A percentile compares a stretch with the other conserved stretches of the same genome.
Evolutionary conservation across 108 stramenopile genomes (phyloP).

Genomic region (Pseudonitzschia pungens): DNA sequence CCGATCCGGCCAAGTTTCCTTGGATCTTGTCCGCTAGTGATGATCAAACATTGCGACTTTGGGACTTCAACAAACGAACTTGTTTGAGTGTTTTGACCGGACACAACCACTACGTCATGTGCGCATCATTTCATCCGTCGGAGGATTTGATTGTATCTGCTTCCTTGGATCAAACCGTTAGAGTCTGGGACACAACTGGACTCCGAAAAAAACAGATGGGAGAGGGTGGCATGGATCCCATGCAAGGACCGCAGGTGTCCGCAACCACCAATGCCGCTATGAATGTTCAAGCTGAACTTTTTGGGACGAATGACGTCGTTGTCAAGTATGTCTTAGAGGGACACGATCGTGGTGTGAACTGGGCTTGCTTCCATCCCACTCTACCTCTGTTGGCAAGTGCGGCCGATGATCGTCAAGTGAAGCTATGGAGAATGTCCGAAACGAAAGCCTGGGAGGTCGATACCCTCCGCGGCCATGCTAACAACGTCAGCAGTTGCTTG

Average conservation of each 20-base stretch:
- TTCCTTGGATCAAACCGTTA: constrained; percentile 97
- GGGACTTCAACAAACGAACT: constrained; percentile 98
- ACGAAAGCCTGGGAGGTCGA: constrained; percentile 99
- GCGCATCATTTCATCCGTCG: constrained; percentile 97
- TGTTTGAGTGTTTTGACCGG: constrained; percentile 98
- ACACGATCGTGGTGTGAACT: constrained; percentile 99
- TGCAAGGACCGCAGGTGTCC: constrained; percentile 29
- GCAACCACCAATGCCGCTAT: constrained; percentile 65
- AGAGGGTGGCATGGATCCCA: constrained; percentile 50
- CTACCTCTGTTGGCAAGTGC: constrained; percentile 95
- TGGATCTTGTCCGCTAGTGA: constrained; percentile 94
- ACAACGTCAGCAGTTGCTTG: constrained; percentile 98
- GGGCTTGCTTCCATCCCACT: constrained; percentile 99
- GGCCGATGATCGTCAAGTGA: constrained; percentile 99
- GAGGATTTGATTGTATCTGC: constrained; percentile 99
- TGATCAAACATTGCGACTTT: constrained; percentile 97
- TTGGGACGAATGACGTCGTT: constrained; percentile 98
- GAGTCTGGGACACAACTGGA: constrained; percentile 99
- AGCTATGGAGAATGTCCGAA: constrained; percentile 99
- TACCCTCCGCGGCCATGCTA: constrained; percentile 98
- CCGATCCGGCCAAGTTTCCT: constrained; percentile 90
- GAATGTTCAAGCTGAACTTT: constrained; percentile 96
- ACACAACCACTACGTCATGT: constrained; percentile 99
- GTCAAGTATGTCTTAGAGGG: constrained; percentile 99
- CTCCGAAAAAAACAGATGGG: constrained; percentile 94